Percentiles rank a stretch among this genome's conserved stretches.
These are phyloP conservation scores for Trametes punicea DNA, from an alignment of 768 basidiomycete genomes.

Conservation along the genomic window DNA sequence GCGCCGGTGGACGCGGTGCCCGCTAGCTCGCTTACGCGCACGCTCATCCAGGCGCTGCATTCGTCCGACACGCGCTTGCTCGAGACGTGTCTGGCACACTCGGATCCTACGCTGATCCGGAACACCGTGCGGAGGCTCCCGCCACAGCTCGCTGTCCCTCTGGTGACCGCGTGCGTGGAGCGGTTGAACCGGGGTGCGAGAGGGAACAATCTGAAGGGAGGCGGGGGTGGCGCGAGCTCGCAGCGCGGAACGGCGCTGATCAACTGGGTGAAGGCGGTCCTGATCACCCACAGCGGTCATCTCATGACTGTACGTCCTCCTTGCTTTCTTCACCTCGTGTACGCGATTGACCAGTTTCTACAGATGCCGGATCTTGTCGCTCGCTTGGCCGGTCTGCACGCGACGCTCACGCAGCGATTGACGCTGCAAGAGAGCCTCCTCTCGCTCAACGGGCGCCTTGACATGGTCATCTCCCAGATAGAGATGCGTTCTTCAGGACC, in stretches of 20 bases:
- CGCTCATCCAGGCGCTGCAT: constrained; percentile 93
- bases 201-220: constrained; percentile 70
- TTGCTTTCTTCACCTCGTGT: neutral
- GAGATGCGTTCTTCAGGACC: constrained; percentile 79
- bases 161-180: constrained; percentile 87
- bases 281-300: constrained; percentile 85
- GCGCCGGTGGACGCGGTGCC: constrained; percentile 48
- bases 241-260: constrained; percentile 70
- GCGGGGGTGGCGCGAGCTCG: constrained; percentile 75
- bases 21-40: constrained; percentile 85
- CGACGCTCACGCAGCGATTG: constrained; percentile 74
- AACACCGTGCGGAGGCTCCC: constrained; percentile 87
- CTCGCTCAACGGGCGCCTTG: constrained; percentile 83
- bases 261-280: constrained; percentile 76
- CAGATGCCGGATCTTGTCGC: constrained; percentile 93
- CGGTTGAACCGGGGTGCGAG: constrained; percentile 74
- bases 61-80: constrained; percentile 87
- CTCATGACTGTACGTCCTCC: constrained; percentile 80
- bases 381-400: constrained; percentile 80
- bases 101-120: constrained; percentile 74
- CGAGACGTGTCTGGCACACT: constrained; percentile 83
- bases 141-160: constrained; percentile 78
- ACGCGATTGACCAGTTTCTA: neutral
- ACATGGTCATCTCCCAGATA: constrained; percentile 92
- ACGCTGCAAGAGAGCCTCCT: constrained; percentile 82